Conservation (phyloP, 2,329 filamentous ascomycete species). For the Fonsecaea pedrosoi region DNA sequence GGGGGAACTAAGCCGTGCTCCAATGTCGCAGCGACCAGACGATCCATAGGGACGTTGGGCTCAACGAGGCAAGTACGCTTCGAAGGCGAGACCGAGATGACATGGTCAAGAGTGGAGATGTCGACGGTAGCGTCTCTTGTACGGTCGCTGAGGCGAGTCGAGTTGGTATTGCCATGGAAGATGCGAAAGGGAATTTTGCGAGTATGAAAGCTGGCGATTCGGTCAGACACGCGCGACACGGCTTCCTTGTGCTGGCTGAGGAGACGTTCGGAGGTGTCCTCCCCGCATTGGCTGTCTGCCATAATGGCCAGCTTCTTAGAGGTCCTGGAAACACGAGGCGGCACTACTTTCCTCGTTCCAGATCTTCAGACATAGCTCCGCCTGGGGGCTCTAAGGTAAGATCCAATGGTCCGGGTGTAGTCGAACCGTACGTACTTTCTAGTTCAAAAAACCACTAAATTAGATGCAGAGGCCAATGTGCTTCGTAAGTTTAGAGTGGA, state of each 20-base stretch:
- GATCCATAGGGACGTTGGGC: constrained; percentile 73
- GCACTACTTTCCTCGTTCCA: not conserved
- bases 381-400: not conserved
- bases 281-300: not conserved
- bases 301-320: not conserved
- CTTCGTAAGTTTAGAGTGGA: not conserved
- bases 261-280: not conserved
- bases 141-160: constrained; percentile 54
- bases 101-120: constrained; percentile 67
- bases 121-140: constrained; percentile 66
- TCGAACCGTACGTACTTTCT: not conserved
- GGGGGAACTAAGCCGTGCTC: constrained; percentile 64
- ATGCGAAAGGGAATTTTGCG: constrained; percentile 57
- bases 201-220: constrained; percentile 37
- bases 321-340: not conserved
- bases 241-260: constrained; percentile 20
- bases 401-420: not conserved
- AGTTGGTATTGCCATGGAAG: constrained; percentile 64
- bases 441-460: not conserved
- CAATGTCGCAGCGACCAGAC: constrained; percentile 65
- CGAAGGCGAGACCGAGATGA: constrained; percentile 65
- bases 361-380: constrained; percentile 1
- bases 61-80: constrained; percentile 68
- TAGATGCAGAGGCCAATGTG: not conserved
- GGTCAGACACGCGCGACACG: constrained; percentile 20